Percentiles rank a stretch among this genome's conserved stretches.
Evolutionary conservation across 306 rosid genomes (phyloP).

Genomic region (Lupinus albus): DNA sequence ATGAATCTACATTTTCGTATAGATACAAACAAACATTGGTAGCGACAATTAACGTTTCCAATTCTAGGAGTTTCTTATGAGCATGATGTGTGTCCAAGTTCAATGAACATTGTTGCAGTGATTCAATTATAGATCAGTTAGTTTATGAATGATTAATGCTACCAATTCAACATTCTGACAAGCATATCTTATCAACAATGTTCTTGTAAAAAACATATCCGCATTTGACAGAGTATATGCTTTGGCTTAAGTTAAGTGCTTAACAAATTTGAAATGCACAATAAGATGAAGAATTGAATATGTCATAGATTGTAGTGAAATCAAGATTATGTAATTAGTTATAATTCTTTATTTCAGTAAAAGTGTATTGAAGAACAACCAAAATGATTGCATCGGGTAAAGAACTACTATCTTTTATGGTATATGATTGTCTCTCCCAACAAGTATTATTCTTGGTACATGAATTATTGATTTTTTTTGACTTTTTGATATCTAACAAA

Average conservation of each 20-base stretch:
- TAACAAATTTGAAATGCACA: neutral
- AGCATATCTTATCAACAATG: conserved; percentile 28
- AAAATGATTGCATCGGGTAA: no score
- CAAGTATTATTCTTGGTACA: no score
- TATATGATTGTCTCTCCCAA: no score
- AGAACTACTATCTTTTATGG: no score
- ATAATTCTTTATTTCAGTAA: neutral
- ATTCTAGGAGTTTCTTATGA: conserved; percentile 1
- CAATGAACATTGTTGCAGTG: conserved; percentile 23
- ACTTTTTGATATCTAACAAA: no score
- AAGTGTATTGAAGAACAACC: neutral
- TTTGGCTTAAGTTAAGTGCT: neutral
- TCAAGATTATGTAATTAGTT: neutral
- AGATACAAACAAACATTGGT: neutral
- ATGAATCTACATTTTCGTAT: neutral
- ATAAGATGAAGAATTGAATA: conserved; percentile 1
- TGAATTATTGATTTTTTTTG: no score
- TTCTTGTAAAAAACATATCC: neutral
- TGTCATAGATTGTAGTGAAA: no score
- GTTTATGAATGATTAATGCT: neutral
- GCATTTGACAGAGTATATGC: neutral
- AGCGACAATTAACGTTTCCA: neutral
- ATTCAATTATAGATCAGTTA: neutral
- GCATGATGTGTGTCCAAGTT: conserved; percentile 36
- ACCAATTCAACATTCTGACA: neutral